These are phyloP conservation scores for Fallopia convolvulus DNA, from an alignment of 148 eudicot genomes.

Conservation along the genomic window DNA sequence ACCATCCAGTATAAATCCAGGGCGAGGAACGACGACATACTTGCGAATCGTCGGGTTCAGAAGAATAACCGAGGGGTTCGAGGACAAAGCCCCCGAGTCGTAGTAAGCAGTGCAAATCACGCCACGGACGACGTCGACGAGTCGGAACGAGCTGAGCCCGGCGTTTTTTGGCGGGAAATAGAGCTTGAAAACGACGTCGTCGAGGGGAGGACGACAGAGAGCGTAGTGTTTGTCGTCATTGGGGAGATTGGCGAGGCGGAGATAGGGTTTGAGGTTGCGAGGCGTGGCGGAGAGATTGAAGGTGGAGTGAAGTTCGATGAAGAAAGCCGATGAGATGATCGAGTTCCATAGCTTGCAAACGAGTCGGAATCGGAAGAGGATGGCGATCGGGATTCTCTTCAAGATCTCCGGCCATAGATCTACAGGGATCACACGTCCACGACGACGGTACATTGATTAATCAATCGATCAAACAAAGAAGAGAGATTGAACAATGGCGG, in stretches of 20 bases:
- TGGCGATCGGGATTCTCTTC: neutral
- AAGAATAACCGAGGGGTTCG: neutral
- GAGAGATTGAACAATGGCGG: too few relatives aligned
- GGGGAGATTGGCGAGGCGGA: neutral
- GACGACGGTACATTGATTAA: too few relatives aligned
- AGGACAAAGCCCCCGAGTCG: neutral
- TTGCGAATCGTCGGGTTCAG: neutral
- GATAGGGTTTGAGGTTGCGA: neutral
- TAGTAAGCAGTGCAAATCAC: neutral
- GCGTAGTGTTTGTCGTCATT: neutral
- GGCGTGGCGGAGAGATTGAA: neutral
- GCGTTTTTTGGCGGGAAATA: neutral
- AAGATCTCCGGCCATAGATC: neutral
- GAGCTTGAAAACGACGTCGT: too few relatives aligned
- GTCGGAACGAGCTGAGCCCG: neutral
- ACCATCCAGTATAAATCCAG: neutral
- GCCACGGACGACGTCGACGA: neutral
- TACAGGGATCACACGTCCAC: neutral
- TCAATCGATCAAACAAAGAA: too few relatives aligned
- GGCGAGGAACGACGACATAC: neutral
- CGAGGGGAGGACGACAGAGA: neutral
- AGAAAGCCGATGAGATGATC: neutral
- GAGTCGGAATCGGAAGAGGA: neutral
- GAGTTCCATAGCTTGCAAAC: neutral
- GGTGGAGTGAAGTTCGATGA: neutral